Percentiles rank a stretch among this genome's conserved stretches.
phyloP scores from a whole-genome alignment of 805 yeast genomes.

The Jamesozyma hellenica region DNA sequence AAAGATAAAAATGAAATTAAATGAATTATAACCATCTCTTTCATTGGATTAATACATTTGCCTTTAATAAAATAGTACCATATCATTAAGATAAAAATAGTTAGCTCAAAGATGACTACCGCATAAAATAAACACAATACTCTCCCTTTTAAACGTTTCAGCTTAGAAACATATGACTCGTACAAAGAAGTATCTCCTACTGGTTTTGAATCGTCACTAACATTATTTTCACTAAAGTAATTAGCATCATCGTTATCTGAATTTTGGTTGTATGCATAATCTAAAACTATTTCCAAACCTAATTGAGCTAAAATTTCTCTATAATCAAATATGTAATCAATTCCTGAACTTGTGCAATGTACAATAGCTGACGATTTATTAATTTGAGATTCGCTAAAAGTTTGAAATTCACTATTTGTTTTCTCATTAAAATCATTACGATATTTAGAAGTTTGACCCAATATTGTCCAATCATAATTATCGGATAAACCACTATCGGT shows the following conservation, averaged over 20 bases:
- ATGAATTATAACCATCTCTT: conserved; percentile 18
- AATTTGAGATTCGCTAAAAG: not conserved
- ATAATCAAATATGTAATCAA: conserved; percentile 21
- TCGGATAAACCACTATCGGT: not conserved
- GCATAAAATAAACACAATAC: conserved; percentile 14
- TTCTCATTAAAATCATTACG: too few species aligned
- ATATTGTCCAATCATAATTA: not conserved
- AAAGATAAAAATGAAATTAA: conserved; percentile 18
- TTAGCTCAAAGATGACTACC: conserved; percentile 8
- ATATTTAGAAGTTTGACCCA: not conserved
- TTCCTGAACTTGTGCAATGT: conserved; percentile 12
- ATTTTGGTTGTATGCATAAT: conserved; percentile 20
- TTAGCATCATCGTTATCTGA: not conserved
- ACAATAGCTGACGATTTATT: conserved; percentile 8
- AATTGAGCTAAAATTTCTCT: conserved; percentile 16
- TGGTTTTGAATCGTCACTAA: not conserved
- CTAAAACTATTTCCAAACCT: conserved; percentile 23
- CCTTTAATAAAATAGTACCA: conserved; percentile 25
- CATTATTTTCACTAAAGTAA: not conserved
- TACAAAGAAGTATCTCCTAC: conserved; percentile 3
- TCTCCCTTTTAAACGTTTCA: conserved; percentile 9
- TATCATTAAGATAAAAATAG: conserved; percentile 10
- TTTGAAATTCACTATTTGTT: not conserved
- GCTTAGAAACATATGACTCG: conserved; percentile 7
- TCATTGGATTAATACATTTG: conserved; percentile 11